Percentiles rank a stretch among this genome's conserved stretches.
Evolutionary conservation across 2,329 filamentous ascomycete species (phyloP).

Genomic region (Emmonsiellopsis sp.): DNA sequence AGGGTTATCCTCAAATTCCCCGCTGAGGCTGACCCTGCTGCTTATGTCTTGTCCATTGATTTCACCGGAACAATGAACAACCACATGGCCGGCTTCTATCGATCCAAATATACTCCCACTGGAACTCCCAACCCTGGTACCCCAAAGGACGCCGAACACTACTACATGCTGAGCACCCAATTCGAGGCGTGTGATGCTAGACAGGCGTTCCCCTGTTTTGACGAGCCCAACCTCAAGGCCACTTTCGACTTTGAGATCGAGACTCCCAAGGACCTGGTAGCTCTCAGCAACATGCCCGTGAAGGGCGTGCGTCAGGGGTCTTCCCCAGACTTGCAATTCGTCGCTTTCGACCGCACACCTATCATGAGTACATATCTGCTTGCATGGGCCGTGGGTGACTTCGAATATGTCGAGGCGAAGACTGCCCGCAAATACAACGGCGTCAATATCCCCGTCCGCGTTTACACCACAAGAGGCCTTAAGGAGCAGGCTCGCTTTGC

Average conservation of each 20-base stretch:
- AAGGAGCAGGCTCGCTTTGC: conserved; percentile 88
- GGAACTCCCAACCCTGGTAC: conserved; percentile 66
- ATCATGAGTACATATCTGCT: conserved; percentile 86
- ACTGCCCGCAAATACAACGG: conserved; percentile 87
- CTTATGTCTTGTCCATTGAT: conserved; percentile 61
- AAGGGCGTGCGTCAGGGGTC: conserved; percentile 62
- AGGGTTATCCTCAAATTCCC: conserved; percentile 71
- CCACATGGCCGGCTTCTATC: conserved; percentile 87
- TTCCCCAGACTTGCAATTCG: conserved; percentile 54
- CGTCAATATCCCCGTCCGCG: conserved; percentile 81
- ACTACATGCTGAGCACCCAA: conserved; percentile 84
- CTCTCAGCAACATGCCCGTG: conserved; percentile 91
- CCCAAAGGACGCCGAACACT: conserved; percentile 57
- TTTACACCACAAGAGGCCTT: conserved; percentile 91
- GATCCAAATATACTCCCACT: conserved; percentile 83
- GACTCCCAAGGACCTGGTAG: conserved; percentile 77
- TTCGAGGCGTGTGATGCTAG: conserved; percentile 96
- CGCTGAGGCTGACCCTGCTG: conserved; percentile 58
- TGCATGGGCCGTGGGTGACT: conserved; percentile 93
- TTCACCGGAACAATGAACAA: conserved; percentile 82
- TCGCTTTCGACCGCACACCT: conserved; percentile 75
- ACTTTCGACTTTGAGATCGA: conserved; percentile 93
- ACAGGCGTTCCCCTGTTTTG: conserved; percentile 93
- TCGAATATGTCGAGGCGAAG: conserved; percentile 89
- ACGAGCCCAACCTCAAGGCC: conserved; percentile 94